A percentile compares a stretch with the other conserved stretches of the same genome.
Evolutionary conservation across 176 grass and related monocot genomes (phyloP).

Genomic region (Ampelocalamus luodianensis): DNA sequence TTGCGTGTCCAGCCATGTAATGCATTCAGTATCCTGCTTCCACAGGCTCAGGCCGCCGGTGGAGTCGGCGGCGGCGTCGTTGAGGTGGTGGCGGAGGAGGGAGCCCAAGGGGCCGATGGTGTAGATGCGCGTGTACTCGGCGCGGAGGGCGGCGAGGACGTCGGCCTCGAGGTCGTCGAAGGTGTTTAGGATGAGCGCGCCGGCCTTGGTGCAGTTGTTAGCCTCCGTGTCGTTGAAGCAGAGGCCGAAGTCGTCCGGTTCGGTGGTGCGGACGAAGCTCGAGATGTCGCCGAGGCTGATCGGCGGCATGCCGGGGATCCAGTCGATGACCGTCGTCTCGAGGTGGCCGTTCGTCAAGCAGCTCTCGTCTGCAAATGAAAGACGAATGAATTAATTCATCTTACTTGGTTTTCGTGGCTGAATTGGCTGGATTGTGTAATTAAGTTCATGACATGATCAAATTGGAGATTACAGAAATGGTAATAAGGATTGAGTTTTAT

Average conservation of each 20-base stretch:
- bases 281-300: conserved; percentile 58
- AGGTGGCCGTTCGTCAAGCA: conserved; percentile 53
- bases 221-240: conserved; percentile 34
- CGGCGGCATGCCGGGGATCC: conserved; percentile 46
- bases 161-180: conserved; percentile 51
- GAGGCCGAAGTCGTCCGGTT: conserved; percentile 43
- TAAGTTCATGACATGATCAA: not conserved
- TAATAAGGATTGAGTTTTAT: too few relatives aligned
- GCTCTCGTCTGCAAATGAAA: conserved; percentile 43
- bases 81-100: not conserved
- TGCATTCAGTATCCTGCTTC: conserved; percentile 50
- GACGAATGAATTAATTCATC: not conserved
- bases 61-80: not conserved
- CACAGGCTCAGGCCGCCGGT: conserved; percentile 44
- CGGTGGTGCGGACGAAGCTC: conserved; percentile 58
- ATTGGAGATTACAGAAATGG: too few relatives aligned
- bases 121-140: conserved; percentile 38
- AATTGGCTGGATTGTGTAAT: not conserved
- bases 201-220: conserved; percentile 41
- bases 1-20: conserved; percentile 46
- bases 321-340: conserved; percentile 41
- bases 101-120: conserved; percentile 42
- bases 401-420: too few relatives aligned
- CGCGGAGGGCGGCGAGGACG: conserved; percentile 33
- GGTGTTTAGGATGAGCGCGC: conserved; percentile 58